These are phyloP conservation scores for Monosporozyma aerobia DNA, from an alignment of 805 yeast species.

Conservation along the genomic window DNA sequence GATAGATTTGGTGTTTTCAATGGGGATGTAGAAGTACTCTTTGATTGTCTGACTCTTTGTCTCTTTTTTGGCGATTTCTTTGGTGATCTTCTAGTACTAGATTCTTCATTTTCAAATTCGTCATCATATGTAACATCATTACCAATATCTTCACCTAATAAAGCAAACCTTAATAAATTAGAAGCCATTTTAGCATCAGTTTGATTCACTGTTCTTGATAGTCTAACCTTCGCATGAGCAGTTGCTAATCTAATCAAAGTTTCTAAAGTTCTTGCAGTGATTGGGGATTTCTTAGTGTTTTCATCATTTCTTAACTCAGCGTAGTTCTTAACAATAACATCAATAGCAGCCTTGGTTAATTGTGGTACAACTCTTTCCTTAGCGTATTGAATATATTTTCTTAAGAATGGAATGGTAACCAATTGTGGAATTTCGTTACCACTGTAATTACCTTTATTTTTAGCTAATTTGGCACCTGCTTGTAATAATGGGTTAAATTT, in stretches of 20 bases:
- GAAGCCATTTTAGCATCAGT: slow-evolving; percentile 84
- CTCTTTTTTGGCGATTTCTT: slow-evolving; percentile 30
- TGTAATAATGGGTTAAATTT: slow-evolving; percentile 75
- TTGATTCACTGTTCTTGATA: slow-evolving; percentile 63
- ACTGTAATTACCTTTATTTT: slow-evolving; percentile 28
- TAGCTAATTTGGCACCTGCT: slow-evolving; percentile 56
- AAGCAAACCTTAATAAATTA: slow-evolving; percentile 71
- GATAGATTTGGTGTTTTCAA: slow-evolving; percentile 12
- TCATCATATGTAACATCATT: slow-evolving; percentile 16
- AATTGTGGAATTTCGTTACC: slow-evolving; percentile 36
- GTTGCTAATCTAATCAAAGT: slow-evolving; percentile 90
- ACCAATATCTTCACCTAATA: slow-evolving; percentile 41
- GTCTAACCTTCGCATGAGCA: slow-evolving; percentile 93
- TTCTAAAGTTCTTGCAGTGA: slow-evolving; percentile 96
- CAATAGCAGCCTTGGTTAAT: slow-evolving; percentile 67
- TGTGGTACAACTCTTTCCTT: slow-evolving; percentile 80
- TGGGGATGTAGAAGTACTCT: slow-evolving; percentile 14
- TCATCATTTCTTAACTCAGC: slow-evolving; percentile 76
- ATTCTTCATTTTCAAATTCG: slow-evolving; percentile 15
- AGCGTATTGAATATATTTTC: slow-evolving; percentile 89
- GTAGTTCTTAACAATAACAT: slow-evolving; percentile 71
- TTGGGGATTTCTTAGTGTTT: slow-evolving; percentile 79
- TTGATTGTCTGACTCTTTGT: slow-evolving; percentile 12
- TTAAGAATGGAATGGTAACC: slow-evolving; percentile 73
- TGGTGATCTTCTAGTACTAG: slow-evolving; percentile 16